These are phyloP conservation scores for Populus alba DNA, from an alignment of 345 rosid species.

Conservation along the genomic window DNA sequence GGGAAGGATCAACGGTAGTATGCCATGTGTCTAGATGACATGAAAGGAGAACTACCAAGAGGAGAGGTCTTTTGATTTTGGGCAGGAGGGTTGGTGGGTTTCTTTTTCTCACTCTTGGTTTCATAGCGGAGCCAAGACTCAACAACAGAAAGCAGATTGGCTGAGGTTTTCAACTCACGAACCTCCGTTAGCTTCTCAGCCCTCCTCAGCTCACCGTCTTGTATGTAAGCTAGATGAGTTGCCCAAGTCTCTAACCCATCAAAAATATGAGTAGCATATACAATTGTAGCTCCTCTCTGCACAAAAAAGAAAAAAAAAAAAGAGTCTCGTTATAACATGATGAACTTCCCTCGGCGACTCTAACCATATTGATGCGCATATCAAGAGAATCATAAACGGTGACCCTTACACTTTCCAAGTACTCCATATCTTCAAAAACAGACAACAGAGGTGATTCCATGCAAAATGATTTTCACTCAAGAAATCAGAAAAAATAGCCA, in stretches of 20 bases:
- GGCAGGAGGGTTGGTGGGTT: conserved; percentile 29
- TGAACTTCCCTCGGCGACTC: not conserved
- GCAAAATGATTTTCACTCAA: not conserved
- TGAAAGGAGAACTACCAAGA: conserved; percentile 57
- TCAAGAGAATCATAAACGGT: not conserved
- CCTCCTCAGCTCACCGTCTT: conserved; percentile 70
- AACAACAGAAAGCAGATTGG: conserved; percentile 76
- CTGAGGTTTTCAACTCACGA: conserved; percentile 57
- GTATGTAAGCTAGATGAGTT: conserved; percentile 79
- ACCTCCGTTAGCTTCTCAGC: conserved; percentile 50
- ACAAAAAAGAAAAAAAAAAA: not conserved
- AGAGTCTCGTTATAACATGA: not conserved
- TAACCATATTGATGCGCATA: not conserved
- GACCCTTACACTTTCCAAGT: not conserved
- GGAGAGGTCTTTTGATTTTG: conserved; percentile 48
- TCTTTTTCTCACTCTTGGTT: conserved; percentile 58
- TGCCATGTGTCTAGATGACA: conserved; percentile 87
- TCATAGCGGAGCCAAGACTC: conserved; percentile 87
- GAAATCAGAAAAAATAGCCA: not conserved
- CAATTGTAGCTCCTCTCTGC: conserved; percentile 85
- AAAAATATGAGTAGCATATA: conserved; percentile 89
- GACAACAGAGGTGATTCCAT: not conserved
- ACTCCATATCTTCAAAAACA: not conserved
- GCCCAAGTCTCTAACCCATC: conserved; percentile 95
- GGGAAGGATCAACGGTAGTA: conserved; percentile 58